Base-by-base conservation (phyloP, 2,329 filamentous ascomycete genomes). In the Shiraia sp. region DNA sequence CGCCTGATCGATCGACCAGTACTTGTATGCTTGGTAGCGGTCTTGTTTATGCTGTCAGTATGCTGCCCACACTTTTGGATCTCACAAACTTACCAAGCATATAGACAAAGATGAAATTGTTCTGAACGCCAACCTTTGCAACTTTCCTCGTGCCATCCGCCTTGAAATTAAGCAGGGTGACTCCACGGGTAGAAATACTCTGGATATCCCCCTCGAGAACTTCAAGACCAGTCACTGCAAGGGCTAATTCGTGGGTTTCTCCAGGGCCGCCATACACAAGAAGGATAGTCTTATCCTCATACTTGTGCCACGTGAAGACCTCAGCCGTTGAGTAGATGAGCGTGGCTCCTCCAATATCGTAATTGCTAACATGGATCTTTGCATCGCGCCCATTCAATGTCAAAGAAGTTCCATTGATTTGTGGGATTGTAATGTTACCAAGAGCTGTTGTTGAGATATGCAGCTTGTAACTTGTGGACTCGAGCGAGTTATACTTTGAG, bases 241-340 rank as follows among this genome's bases (percentile, higher is more conserved):
- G 57, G 0, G 79, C 79, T 22, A 87, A 69, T 53, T 88, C 85
- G 47, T 88, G 83, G 1, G 72, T 70, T 54, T 88, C 85, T 10
- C 75, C 74, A 0, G 77, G 72, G 0, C 80, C 83, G 3, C 81
- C 82, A 49, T 88, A 88, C 3, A 88, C 67, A 2, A 88, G 66
- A 2, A 87, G 65, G 1, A 83, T 77, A 10, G 80, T 83, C 61
- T 77, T 79, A 27, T 77, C 70, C 0, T 72, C 74, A 45, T 85
- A 82, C 36, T 79, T 75, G 63, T 88, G 85, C 80, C 83, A 86
- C 0, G 83, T 87, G 47, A 81, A 65, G 16, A 88, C 79, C 55
- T 89, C 85, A 0, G 82, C 83, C 2, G 85, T 85, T 0, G 82
- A 87, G 65, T 88, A 89, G 1, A 87, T 62, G 12, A 89, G 58